These are phyloP conservation scores for Geoglossum glabrum DNA, from an alignment of 495 filamentous ascomycete genomes.

Conservation along the genomic window DNA sequence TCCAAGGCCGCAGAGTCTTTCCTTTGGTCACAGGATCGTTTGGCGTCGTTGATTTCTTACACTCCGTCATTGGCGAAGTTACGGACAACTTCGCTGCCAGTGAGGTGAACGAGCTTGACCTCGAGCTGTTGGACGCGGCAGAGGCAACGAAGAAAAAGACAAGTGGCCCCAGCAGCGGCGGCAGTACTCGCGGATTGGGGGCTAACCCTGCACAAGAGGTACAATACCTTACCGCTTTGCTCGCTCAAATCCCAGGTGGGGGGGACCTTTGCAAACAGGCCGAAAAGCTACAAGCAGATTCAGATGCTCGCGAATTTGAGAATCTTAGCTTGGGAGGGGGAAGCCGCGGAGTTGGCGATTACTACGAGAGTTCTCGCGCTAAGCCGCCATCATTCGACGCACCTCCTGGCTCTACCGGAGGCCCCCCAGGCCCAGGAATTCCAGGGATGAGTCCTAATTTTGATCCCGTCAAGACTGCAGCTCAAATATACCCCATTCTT, in stretches of 20 bases:
- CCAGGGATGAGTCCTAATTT: constrained; percentile 54
- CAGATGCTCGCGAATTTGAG: constrained; percentile 51
- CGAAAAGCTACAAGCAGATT: constrained; percentile 47
- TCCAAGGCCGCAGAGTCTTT: constrained; percentile 55
- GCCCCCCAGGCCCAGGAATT: constrained; percentile 32
- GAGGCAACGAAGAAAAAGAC: constrained; percentile 20
- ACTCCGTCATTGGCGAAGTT: constrained; percentile 90
- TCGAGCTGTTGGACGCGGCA: constrained; percentile 44
- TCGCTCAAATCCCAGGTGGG: constrained; percentile 62
- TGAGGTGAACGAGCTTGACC: constrained; percentile 77
- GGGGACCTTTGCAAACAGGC: constrained; percentile 63
- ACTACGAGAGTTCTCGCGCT: constrained; percentile 1
- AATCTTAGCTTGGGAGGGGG: constrained; percentile 21
- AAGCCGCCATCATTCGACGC: constrained; percentile 23
- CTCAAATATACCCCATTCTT: constrained; percentile 84
- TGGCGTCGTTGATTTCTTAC: constrained; percentile 87
- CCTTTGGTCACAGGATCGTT: constrained; percentile 82
- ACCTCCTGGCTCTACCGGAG: constrained; percentile 28
- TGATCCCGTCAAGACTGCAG: constrained; percentile 61
- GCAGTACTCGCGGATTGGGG: constrained; percentile 14
- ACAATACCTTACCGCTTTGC: constrained; percentile 43
- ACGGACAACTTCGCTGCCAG: constrained; percentile 91
- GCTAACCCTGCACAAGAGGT: constrained; percentile 21
- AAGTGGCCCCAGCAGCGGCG: constrained; percentile 20
- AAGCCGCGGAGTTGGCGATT: not conserved